Conservation (phyloP, 1,284 basidiomycete genomes). For the Trichosporon sp. region DNA sequence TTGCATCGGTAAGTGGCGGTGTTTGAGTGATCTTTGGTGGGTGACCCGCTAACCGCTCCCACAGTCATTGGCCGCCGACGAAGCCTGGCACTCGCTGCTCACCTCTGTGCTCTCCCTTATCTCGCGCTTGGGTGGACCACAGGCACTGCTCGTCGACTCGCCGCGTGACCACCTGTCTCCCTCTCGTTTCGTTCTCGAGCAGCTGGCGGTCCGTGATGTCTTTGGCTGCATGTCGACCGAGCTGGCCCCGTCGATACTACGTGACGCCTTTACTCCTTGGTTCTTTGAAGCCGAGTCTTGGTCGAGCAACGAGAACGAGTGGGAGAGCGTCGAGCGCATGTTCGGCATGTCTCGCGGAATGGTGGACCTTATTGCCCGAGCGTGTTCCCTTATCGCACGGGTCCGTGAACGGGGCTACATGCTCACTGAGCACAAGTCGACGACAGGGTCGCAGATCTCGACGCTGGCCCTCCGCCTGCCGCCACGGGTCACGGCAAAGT, state of each 20-base stretch:
- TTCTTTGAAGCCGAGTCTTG: slow-evolving; percentile 43
- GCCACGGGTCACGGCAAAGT: slow-evolving; percentile 15
- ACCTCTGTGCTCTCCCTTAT: slow-evolving; percentile 36
- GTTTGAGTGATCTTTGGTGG: background rate
- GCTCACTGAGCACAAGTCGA: slow-evolving; percentile 17
- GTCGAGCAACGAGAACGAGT: slow-evolving; percentile 35
- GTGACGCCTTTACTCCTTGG: slow-evolving; percentile 41
- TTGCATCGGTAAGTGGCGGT: slow-evolving; percentile 35
- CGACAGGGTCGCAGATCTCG: slow-evolving; percentile 12
- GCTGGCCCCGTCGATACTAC: slow-evolving; percentile 35
- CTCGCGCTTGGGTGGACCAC: slow-evolving; percentile 39
- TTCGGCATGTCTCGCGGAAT: slow-evolving; percentile 42
- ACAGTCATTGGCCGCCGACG: slow-evolving; percentile 40
- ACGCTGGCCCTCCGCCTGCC: slow-evolving; percentile 17
- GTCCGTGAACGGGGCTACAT: slow-evolving; percentile 18
- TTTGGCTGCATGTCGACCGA: slow-evolving; percentile 47
- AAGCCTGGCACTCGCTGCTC: slow-evolving; percentile 43
- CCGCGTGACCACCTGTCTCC: slow-evolving; percentile 33
- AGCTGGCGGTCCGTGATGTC: slow-evolving; percentile 43
- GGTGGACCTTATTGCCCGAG: slow-evolving; percentile 40
- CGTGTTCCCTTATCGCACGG: slow-evolving; percentile 30
- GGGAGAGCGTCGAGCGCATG: slow-evolving; percentile 43
- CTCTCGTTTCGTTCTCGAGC: slow-evolving; percentile 42
- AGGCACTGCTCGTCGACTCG: slow-evolving; percentile 33
- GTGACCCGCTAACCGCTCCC: slow-evolving; percentile 5